phyloP scores from a whole-genome alignment of 2,329 filamentous ascomycete species.

The Lasiodiplodia sp. region DNA sequence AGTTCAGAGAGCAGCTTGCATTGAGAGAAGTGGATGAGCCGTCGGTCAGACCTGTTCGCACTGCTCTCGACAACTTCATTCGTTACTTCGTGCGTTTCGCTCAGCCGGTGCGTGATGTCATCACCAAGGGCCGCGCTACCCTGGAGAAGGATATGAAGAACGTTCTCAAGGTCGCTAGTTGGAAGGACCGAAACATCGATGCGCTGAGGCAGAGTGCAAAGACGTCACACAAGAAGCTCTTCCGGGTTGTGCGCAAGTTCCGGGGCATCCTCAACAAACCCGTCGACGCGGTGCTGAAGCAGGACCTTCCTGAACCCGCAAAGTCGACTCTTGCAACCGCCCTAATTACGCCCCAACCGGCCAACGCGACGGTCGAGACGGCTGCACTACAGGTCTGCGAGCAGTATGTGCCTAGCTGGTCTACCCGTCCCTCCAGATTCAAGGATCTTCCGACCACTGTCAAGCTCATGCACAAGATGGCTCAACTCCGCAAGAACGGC shows the following conservation, averaged over 20 bases:
- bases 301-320: conserved; percentile 26
- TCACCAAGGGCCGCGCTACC: conserved; percentile 71
- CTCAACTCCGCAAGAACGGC: conserved; percentile 56
- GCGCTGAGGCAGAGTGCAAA: conserved; percentile 88
- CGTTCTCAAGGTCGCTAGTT: conserved; percentile 90
- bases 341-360: background rate
- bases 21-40: conserved; percentile 64
- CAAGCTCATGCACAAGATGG: conserved; percentile 74
- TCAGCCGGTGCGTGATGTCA: conserved; percentile 67
- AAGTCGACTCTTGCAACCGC: background rate
- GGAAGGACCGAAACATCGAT: conserved; percentile 97
- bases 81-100: conserved; percentile 77
- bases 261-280: conserved; percentile 78
- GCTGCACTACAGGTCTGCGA: conserved; percentile 37
- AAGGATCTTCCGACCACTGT: conserved; percentile 74
- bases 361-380: conserved; percentile 33
- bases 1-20: conserved; percentile 69
- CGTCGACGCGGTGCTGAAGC: conserved; percentile 65
- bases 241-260: conserved; percentile 91
- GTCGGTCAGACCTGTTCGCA: conserved; percentile 62
- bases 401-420: conserved; percentile 42
- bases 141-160: conserved; percentile 95
- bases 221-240: conserved; percentile 89
- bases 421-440: conserved; percentile 67
- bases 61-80: conserved; percentile 78